A percentile compares a stretch with the other conserved stretches of the same genome.
Conservation (phyloP, 2,329 filamentous ascomycete genomes). For the Aspergillus spinulosporus region DNA sequence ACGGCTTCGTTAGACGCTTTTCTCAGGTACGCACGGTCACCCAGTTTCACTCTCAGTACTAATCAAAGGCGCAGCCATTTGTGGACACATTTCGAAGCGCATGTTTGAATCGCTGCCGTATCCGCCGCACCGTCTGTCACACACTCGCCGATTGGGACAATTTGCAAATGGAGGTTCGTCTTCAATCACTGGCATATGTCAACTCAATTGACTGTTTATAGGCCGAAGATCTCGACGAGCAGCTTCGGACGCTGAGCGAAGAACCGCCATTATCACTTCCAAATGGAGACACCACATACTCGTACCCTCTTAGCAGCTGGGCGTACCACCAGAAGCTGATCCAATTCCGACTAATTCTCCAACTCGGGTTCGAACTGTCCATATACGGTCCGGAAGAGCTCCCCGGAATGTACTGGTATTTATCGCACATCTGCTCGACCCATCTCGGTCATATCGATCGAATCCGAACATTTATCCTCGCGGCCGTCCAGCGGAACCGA, state of each 20-base stretch:
- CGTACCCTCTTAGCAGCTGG: constrained; percentile 82
- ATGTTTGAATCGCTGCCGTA: constrained; percentile 86
- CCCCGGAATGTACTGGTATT: constrained; percentile 86
- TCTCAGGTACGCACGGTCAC: constrained; percentile 41
- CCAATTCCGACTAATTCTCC: constrained; percentile 81
- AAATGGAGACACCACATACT: constrained; percentile 59
- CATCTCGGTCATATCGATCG: constrained; percentile 69
- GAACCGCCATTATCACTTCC: constrained; percentile 60
- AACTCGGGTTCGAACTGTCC: constrained; percentile 91
- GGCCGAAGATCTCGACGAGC: constrained; percentile 69
- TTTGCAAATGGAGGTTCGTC: constrained; percentile 70
- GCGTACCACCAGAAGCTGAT: constrained; percentile 85
- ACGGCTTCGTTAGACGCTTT: constrained; percentile 61
- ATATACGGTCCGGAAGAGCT: constrained; percentile 86
- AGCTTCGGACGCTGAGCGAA: constrained; percentile 61
- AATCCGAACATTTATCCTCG: constrained; percentile 65
- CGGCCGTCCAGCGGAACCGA: constrained; percentile 32
- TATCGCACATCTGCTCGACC: constrained; percentile 71
- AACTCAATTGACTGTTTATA: constrained; percentile 23
- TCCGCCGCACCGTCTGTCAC: constrained; percentile 86
- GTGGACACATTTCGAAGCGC: constrained; percentile 80
- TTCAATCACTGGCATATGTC: not conserved
- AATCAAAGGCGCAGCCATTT: constrained; percentile 61
- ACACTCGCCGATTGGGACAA: constrained; percentile 79
- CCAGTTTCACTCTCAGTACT: constrained; percentile 4